Conservation (phyloP, 257 asterid species). For the Przewalskia tangutica region DNA sequence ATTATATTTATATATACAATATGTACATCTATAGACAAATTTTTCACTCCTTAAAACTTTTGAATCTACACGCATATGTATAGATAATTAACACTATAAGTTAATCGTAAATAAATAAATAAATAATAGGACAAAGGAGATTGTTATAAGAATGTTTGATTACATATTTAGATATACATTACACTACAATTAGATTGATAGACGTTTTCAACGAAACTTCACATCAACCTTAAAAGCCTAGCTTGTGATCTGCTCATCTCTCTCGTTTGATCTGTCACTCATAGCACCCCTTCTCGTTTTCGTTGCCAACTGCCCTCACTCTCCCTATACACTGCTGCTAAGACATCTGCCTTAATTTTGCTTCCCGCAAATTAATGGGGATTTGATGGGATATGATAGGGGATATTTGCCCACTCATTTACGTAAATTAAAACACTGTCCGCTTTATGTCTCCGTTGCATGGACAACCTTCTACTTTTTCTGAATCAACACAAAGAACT, state of each 20-base stretch:
- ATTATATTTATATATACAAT: too few species aligned
- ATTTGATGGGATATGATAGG: not conserved
- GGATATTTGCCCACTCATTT: not conserved
- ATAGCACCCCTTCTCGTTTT: not conserved
- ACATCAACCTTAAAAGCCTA: not conserved
- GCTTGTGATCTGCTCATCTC: not conserved
- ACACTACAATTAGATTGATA: not conserved
- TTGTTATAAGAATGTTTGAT: too few species aligned
- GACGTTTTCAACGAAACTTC: not conserved
- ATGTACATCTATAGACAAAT: too few species aligned
- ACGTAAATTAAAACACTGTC: not conserved
- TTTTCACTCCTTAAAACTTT: too few species aligned
- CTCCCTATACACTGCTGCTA: not conserved
- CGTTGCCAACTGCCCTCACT: not conserved
- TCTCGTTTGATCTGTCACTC: not conserved
- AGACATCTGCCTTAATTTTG: not conserved
- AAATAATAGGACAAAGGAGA: too few species aligned
- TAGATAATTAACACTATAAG: too few species aligned
- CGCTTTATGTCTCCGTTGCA: not conserved
- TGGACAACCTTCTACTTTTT: not conserved
- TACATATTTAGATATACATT: not conserved
- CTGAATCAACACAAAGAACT: not conserved
- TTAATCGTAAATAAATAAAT: too few species aligned
- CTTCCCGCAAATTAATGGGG: not conserved
- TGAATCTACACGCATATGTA: too few species aligned